Evolutionary conservation across 805 yeast genomes (phyloP), one percentile per base, ranked within the genome.

Genomic region (Candida khao-thaluensis): DNA sequence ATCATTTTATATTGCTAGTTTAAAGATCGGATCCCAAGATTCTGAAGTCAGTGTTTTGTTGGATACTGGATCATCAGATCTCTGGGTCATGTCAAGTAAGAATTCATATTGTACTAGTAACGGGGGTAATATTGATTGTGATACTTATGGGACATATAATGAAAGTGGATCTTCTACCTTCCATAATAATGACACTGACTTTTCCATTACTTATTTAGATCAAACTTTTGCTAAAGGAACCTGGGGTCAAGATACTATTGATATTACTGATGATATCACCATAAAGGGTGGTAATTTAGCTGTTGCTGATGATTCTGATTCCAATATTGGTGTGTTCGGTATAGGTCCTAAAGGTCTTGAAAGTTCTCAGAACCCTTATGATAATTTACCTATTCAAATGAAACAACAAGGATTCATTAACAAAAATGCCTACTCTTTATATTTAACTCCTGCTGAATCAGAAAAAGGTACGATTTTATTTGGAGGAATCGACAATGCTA

Each of bases 191-290:
- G 65, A 66, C 8, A 52, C 58, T 7, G 44, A 52, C 1, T 77
- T 77, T 49, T 37, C 53, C n/a, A 77, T 77, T 42, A 25, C 51
- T 3, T 77, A 77, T 46, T 78, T 71, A 7, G 82, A 77, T 50
- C 53, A 58, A 8, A 67, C 78, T 2, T 62, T 50, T 39, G 80
- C 81, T 6, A 41, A 46, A 4, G 58, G 58, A 14, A 38, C 47
- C 27, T 53, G 48, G 47, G 50, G 44, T 26, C 47, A 40, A 25
- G 58, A 53, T 31, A 39, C 48, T n/a, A 50, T 51, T 17, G 38
- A 37, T 6, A 37, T 53, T n/a, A 26, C 42, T 16, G 38, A 41
- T 26, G 42, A 35, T 24, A 40, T 48, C 22, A 30, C 39, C 7
- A 18, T 42, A 11, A 44, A 50, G 20, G 43, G 37, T 16, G 51